These are phyloP conservation scores for Ustilago trichophora DNA, from an alignment of 1,284 basidiomycete species.

Conservation along the genomic window DNA sequence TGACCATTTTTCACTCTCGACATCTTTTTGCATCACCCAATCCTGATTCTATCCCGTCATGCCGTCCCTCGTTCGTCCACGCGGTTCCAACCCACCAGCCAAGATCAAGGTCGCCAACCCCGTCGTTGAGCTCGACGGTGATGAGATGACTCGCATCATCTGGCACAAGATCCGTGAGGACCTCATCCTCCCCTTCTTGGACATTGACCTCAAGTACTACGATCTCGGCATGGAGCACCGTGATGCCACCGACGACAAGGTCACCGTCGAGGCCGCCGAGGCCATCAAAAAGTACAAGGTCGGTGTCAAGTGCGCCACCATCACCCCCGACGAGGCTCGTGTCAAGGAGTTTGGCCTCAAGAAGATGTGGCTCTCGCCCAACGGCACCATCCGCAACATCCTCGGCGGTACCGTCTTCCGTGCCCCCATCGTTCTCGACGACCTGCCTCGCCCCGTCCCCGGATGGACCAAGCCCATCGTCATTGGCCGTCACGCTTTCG, in stretches of 20 bases:
- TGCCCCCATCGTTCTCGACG: slow-evolving; percentile 91
- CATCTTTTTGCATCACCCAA: too few relatives aligned
- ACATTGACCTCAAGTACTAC: slow-evolving; percentile 97
- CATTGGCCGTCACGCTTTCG: slow-evolving; percentile 96
- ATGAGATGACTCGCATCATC: slow-evolving; percentile 69
- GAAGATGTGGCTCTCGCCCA: slow-evolving; percentile 76
- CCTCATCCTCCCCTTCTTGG: slow-evolving; percentile 93
- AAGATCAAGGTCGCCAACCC: slow-evolving; percentile 86
- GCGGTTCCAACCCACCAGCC: slow-evolving; percentile 28
- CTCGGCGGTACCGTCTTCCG: slow-evolving; percentile 98
- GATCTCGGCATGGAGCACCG: slow-evolving; percentile 93
- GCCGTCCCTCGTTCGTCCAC: slow-evolving; percentile 36
- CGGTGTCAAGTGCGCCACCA: slow-evolving; percentile 82
- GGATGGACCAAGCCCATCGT: slow-evolving; percentile 97
- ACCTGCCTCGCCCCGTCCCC: slow-evolving; percentile 85
- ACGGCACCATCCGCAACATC: slow-evolving; percentile 80
- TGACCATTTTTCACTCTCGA: background rate
- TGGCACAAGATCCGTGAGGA: slow-evolving; percentile 99
- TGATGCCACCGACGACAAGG: slow-evolving; percentile 89
- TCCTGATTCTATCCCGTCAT: too few relatives aligned
- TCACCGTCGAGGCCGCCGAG: slow-evolving; percentile 91
- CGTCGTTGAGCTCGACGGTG: slow-evolving; percentile 81
- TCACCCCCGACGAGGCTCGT: slow-evolving; percentile 95
- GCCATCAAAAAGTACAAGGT: slow-evolving; percentile 70
- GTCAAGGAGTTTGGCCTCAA: slow-evolving; percentile 86